A percentile compares a stretch with the other conserved stretches of the same genome.
phyloP scores from a whole-genome alignment of 2,329 filamentous ascomycete genomes.

The Pyrenochaeta sp. region DNA sequence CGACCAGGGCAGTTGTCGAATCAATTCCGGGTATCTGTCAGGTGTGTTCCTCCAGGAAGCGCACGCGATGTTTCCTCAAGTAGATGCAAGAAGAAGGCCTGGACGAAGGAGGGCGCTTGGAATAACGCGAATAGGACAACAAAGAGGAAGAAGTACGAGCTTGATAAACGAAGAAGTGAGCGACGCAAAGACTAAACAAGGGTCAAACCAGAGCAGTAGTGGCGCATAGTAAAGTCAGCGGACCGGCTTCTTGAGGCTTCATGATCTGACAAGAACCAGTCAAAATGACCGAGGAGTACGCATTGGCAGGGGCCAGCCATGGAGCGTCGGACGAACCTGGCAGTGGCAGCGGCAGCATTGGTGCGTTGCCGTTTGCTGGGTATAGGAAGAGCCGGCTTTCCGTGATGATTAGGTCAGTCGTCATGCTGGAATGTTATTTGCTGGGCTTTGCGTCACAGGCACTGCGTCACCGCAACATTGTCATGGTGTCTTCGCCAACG shows the following conservation, averaged over 20 bases:
- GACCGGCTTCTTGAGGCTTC: conserved; percentile 1
- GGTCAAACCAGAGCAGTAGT: not conserved
- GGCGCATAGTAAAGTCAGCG: conserved; percentile 15
- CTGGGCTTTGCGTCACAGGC: conserved; percentile 11
- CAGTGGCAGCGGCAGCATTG: not conserved
- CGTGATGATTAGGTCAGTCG: conserved; percentile 5
- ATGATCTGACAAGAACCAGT: conserved; percentile 2
- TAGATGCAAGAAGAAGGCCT: not conserved
- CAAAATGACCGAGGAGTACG: not conserved
- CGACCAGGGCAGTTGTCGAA: conserved; percentile 3
- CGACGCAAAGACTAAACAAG: not conserved
- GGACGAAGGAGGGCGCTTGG: not conserved
- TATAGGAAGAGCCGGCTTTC: conserved; percentile 14
- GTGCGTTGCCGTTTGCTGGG: conserved; percentile 7
- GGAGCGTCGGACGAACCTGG: conserved; percentile 12
- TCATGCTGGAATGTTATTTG: conserved; percentile 5
- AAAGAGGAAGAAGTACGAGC: not conserved
- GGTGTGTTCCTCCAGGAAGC: not conserved
- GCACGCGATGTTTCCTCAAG: not conserved
- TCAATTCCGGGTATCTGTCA: not conserved
- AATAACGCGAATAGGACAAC: not conserved
- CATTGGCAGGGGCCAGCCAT: conserved; percentile 1
- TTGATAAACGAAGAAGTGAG: not conserved
- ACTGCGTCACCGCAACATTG: not conserved
- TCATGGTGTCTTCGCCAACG: not conserved